phyloP scores from a whole-genome alignment of 2,329 filamentous ascomycete genomes.

The Stemphylium lycopersici region DNA sequence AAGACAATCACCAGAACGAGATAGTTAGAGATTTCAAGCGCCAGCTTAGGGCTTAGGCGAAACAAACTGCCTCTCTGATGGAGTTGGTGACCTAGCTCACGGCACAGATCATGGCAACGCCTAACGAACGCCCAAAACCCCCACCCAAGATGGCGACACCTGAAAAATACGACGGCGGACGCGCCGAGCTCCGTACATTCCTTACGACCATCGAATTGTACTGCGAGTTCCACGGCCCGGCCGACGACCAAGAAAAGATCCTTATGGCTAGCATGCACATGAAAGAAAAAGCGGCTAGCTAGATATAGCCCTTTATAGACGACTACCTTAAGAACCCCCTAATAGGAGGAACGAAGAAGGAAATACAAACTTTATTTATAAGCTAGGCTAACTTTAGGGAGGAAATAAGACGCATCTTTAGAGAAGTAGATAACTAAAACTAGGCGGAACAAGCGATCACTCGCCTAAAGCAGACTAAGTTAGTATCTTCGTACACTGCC shows the following conservation, averaged over 20 bases:
- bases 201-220: neutral
- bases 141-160: too few species aligned
- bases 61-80: neutral
- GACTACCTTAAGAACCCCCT: neutral
- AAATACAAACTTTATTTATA: too few species aligned
- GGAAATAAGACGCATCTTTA: too few species aligned
- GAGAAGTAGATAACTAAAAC: too few species aligned
- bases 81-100: neutral
- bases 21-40: neutral
- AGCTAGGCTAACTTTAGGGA: too few species aligned
- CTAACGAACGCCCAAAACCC: too few species aligned
- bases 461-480: too few species aligned
- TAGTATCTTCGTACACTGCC: too few species aligned
- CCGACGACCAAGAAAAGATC: neutral
- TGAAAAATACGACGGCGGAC: too few species aligned
- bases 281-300: neutral
- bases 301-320: neutral
- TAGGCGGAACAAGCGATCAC: too few species aligned
- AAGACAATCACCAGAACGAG: neutral
- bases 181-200: neutral
- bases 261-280: neutral
- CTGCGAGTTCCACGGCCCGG: neutral
- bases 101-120: too few species aligned
- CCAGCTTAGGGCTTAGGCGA: neutral
- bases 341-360: neutral